phyloP scores from a whole-genome alignment of 1,284 basidiomycete genomes.

The Leccinum pseudoinsigne region DNA sequence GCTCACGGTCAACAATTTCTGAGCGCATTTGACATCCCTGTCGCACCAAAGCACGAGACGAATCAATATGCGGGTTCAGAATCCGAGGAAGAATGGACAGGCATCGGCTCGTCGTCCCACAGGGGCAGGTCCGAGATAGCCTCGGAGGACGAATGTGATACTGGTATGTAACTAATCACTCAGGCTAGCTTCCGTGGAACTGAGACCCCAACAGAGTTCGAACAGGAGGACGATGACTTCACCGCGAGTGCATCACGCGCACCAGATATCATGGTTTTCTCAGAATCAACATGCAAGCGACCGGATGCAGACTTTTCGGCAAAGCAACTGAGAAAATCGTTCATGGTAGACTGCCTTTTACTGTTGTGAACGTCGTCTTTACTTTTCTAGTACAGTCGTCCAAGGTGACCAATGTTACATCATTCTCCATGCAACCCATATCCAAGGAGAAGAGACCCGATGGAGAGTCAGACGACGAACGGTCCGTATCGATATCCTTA shows the following conservation, averaged over 20 bases:
- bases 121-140: constrained; percentile 3
- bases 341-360: constrained; percentile 56
- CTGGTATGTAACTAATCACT: constrained; percentile 11
- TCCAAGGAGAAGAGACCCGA: constrained; percentile 42
- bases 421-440: constrained; percentile 30
- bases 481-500: constrained; percentile 11
- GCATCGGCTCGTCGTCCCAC: constrained; percentile 16
- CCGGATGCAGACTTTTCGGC: constrained; percentile 26
- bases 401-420: constrained; percentile 61
- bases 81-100: constrained; percentile 38
- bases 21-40: constrained; percentile 46
- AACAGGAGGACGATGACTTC: constrained; percentile 46
- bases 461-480: constrained; percentile 46
- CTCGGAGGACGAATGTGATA: constrained; percentile 24
- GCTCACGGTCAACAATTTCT: constrained; percentile 67
- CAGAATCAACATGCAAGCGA: constrained; percentile 37
- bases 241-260: constrained; percentile 30
- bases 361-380: constrained; percentile 3
- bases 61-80: constrained; percentile 15
- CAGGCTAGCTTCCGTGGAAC: background rate
- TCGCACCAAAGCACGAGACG: constrained; percentile 30
- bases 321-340: constrained; percentile 56
- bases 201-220: constrained; percentile 31
- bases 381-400: constrained; percentile 55
- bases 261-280: constrained; percentile 58